Evolutionary conservation across 1,284 basidiomycete genomes (phyloP), one percentile per base, ranked within the genome.

Genomic region (Microbotryomycetes sp.): DNA sequence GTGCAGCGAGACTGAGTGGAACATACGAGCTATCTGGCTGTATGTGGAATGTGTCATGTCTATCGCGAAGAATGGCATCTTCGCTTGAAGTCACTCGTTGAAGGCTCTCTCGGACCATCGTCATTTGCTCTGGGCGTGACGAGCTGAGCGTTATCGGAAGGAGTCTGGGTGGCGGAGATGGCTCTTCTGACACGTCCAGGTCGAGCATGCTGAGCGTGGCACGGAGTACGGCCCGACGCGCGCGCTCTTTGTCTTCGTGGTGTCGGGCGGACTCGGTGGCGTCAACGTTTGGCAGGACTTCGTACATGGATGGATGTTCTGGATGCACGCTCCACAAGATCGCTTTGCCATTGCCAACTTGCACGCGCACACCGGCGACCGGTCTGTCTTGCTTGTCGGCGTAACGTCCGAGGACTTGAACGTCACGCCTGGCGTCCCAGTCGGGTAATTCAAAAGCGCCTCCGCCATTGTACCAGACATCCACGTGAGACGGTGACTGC

Each of bases 21-120:
- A 15, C 60, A 28, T 23, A 66, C 26, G 24, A 59, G n/a, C 50
- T 62, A 51, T 76, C 74, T 21, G 72, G 69, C 54, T 81, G 80
- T 65, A 87, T 85, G 45, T 79, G 76, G 72, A 94, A 85, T 7
- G 80, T 83, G 73, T 94, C 89, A 64, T 83, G 72, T 7, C 68
- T 66, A 57, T 74, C 73, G n/a, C 60, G 59, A 52, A 73, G 51
- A 45, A 41, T 9, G 35, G 18, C 35, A 18, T 18, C 35, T 18
- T 41, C 35, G 35, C 18, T 18, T 41, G 29, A 68, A 24, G 21
- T 31, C 51, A 11, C 30, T 52, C 5, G 52, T 52, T 1, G 52
- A 45, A 0, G 45, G 21, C 0, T 46, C 45, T 3, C 30, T 23
- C 5, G 54, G 29, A 11, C 57, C 49, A 18, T 23, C 6, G 4